Evolutionary conservation across 495 filamentous ascomycete genomes (phyloP), one percentile per base, ranked within the genome.

Genomic region (Parathielavia hyrcaniae): DNA sequence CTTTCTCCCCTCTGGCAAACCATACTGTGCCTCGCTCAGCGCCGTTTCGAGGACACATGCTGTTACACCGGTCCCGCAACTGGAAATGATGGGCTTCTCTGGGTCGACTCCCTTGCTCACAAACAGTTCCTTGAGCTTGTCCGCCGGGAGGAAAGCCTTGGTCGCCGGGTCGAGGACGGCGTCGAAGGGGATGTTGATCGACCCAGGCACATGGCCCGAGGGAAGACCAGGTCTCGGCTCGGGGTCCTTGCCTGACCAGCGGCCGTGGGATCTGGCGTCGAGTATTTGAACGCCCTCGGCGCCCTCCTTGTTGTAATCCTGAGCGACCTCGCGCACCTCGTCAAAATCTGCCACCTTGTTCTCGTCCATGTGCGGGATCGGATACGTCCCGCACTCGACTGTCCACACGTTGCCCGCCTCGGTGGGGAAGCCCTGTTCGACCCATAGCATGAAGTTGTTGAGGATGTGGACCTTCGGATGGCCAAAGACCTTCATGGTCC

Each of bases 361-460:
- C 49, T 74, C 71, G 56, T 83, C 75, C 59, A 75, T 64, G 32
- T 79, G 66, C 11, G 79, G 80, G 50, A 81, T 81, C 13, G 74
- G 77, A 45, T 82, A 83, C 2, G 74, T 72, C 30, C 77, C 78
- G 60, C 78, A 80, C 65, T 81, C 81, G 23, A 83, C 74, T 12
- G 76, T 83, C 61, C 79, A 82, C 39, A 83, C 74, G 59, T 89
- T 85, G 3, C 91, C 92, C 41, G 79, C 83, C 74, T 96, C 91
- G 0, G 83, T 86, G 5, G 91, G 88, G 61, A 82, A 78, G 9
- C 87, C 89, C 67, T 91, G 78, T 23, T 90, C 84, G 2, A 89
- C 83, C 91, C 91, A 98, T 36, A 88, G 67, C 66, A 84, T 84
- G 75, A 96, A 98, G 72, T 97, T 98, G 73, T 98, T 93, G 53